These are phyloP conservation scores for Periconia sp. DNA, from an alignment of 2,329 filamentous ascomycete genomes.

Conservation along the genomic window DNA sequence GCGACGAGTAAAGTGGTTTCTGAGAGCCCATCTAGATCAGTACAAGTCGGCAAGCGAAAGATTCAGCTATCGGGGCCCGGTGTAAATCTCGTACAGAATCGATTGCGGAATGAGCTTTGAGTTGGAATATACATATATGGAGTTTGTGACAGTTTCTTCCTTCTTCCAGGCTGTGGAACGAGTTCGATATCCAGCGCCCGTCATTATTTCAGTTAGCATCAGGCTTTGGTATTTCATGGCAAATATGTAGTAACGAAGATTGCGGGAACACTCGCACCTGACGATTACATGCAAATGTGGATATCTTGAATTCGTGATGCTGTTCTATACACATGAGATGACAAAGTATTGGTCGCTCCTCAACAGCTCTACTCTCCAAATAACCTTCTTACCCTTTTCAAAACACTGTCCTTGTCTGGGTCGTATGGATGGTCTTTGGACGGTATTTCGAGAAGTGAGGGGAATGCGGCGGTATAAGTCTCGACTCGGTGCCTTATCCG, in stretches of 20 bases:
- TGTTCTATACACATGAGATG: slow-evolving; percentile 6
- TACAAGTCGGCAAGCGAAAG: slow-evolving; percentile 38
- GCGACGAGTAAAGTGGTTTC: slow-evolving; percentile 14
- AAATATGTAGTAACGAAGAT: too few species aligned
- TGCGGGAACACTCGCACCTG: too few species aligned
- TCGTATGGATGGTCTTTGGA: slow-evolving; percentile 99
- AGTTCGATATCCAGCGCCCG: slow-evolving; percentile 18
- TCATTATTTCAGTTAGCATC: slow-evolving; percentile 15
- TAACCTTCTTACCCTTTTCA: slow-evolving; percentile 81
- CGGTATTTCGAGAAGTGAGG: slow-evolving; percentile 94
- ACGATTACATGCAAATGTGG: slow-evolving; percentile 9
- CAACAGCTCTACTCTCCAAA: slow-evolving; percentile 67
- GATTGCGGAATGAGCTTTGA: slow-evolving; percentile 41
- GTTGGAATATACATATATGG: not conserved
- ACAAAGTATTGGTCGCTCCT: not conserved
- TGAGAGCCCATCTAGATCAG: slow-evolving; percentile 25
- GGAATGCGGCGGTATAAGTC: slow-evolving; percentile 91
- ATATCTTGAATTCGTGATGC: slow-evolving; percentile 10
- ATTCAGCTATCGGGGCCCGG: slow-evolving; percentile 42
- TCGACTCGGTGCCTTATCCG: slow-evolving; percentile 91
- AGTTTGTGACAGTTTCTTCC: not conserved
- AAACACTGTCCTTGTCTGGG: slow-evolving; percentile 96
- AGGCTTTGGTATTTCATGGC: too few species aligned
- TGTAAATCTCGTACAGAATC: slow-evolving; percentile 41
- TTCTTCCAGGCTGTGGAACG: slow-evolving; percentile 1